These are phyloP conservation scores for Talaromyces sp. DNA, from an alignment of 2,329 filamentous ascomycete species.

Conservation along the genomic window DNA sequence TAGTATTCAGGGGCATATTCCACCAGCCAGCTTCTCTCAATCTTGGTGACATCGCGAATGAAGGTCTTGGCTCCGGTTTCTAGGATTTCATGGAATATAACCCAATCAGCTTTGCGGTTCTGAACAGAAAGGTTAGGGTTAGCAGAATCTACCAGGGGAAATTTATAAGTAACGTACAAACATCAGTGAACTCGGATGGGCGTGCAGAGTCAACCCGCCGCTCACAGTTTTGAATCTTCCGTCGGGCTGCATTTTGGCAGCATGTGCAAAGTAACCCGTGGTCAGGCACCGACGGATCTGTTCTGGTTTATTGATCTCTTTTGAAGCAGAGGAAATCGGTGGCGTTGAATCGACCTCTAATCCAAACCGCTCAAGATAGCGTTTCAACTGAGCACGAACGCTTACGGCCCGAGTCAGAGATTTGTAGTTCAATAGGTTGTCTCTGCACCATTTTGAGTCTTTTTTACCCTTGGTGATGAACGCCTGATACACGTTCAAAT, in stretches of 20 bases:
- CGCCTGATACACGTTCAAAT: constrained; percentile 88
- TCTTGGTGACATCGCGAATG: constrained; percentile 87
- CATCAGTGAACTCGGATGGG: constrained; percentile 88
- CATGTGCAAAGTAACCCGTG: constrained; percentile 87
- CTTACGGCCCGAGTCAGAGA: constrained; percentile 76
- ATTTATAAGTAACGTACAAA: constrained; percentile 56
- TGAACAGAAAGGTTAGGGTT: constrained; percentile 24
- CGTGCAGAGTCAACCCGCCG: constrained; percentile 72
- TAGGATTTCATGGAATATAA: constrained; percentile 90
- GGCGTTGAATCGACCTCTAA: constrained; percentile 64
- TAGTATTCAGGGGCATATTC: constrained; percentile 88
- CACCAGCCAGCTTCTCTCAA: constrained; percentile 86
- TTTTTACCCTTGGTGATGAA: constrained; percentile 81
- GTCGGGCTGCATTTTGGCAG: constrained; percentile 89
- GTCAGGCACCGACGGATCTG: constrained; percentile 81
- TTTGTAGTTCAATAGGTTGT: constrained; percentile 84
- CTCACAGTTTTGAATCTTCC: constrained; percentile 85
- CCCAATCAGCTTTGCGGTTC: constrained; percentile 94
- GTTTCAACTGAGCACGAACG: constrained; percentile 78
- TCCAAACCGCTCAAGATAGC: constrained; percentile 82
- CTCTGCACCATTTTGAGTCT: constrained; percentile 79
- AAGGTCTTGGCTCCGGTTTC: constrained; percentile 85
- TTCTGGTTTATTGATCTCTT: constrained; percentile 54
- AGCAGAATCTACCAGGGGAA: constrained; percentile 11
- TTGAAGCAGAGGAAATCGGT: constrained; percentile 30